A percentile compares a stretch with the other conserved stretches of the same genome.
These are phyloP conservation scores for Talaromyces sp. DNA, from an alignment of 2,329 filamentous ascomycete genomes.

Conservation along the genomic window DNA sequence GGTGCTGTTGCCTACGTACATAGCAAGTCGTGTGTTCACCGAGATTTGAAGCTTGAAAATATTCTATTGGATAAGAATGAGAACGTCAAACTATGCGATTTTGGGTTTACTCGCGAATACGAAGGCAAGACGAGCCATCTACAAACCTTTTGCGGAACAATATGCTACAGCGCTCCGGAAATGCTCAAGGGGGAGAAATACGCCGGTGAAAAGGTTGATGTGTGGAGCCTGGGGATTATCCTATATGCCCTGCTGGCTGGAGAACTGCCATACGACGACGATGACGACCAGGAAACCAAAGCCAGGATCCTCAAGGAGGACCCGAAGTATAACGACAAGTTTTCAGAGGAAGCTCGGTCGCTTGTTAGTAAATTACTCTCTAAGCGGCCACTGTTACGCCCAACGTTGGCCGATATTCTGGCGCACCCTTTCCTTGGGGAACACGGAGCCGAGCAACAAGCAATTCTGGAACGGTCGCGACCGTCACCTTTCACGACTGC, in stretches of 20 bases:
- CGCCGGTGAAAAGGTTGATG: conserved; percentile 93
- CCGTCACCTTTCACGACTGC: conserved; percentile 77
- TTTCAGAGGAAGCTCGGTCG: conserved; percentile 70
- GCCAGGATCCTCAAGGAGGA: conserved; percentile 78
- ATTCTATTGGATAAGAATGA: conserved; percentile 94
- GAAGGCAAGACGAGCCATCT: conserved; percentile 90
- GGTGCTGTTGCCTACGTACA: conserved; percentile 95
- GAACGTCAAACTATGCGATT: conserved; percentile 96
- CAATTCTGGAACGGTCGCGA: conserved; percentile 75
- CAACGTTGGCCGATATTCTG: conserved; percentile 76
- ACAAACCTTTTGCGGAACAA: conserved; percentile 94
- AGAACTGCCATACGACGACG: conserved; percentile 88
- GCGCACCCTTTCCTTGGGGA: conserved; percentile 83
- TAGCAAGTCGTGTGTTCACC: conserved; percentile 89
- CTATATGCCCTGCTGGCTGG: conserved; percentile 77
- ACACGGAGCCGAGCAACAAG: conserved; percentile 79
- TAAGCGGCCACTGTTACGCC: conserved; percentile 79
- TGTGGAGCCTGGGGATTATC: conserved; percentile 95
- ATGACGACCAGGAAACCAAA: conserved; percentile 84
- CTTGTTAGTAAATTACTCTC: conserved; percentile 77
- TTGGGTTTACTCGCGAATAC: conserved; percentile 96
- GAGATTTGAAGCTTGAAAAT: conserved; percentile 93
- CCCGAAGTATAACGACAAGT: conserved; percentile 73
- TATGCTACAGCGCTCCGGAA: conserved; percentile 96
- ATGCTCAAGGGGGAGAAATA: conserved; percentile 99